phyloP scores from a whole-genome alignment of 306 rosid genomes.

The Cucurbita pepo region DNA sequence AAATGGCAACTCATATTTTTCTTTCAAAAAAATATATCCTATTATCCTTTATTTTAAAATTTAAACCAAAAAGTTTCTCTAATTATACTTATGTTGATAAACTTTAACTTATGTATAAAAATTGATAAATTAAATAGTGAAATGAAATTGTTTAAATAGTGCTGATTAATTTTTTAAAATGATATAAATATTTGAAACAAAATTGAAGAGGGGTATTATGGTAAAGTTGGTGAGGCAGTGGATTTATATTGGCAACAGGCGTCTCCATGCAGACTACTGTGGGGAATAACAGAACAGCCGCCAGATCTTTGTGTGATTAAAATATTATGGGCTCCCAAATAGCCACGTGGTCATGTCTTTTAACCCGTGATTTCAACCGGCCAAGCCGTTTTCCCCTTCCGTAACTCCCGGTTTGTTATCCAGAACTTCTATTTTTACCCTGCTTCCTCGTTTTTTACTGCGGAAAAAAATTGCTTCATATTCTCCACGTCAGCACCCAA shows the following conservation, averaged over 20 bases:
- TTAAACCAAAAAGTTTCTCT: too few relatives aligned
- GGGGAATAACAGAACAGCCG: neutral
- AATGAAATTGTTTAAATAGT: too few relatives aligned
- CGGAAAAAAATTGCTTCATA: neutral
- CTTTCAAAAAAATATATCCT: too few relatives aligned
- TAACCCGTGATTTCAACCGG: neutral
- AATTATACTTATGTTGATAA: too few relatives aligned
- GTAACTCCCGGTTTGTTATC: slow-evolving; percentile 9
- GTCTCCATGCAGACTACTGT: slow-evolving; percentile 6
- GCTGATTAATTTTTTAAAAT: too few relatives aligned
- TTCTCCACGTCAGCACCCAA: neutral
- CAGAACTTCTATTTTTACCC: neutral
- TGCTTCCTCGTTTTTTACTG: neutral
- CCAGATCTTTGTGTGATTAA: neutral
- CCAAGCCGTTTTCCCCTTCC: slow-evolving; percentile 8
- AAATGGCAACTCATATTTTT: too few relatives aligned
- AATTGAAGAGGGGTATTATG: neutral
- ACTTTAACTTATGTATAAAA: too few relatives aligned
- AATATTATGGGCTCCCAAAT: neutral
- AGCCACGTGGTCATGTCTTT: slow-evolving; percentile 30
- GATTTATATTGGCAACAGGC: slow-evolving; percentile 9
- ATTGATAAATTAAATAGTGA: too few relatives aligned
- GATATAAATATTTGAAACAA: too few relatives aligned
- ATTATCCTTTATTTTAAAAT: too few relatives aligned
- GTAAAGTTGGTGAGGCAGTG: neutral